Base-by-base conservation (phyloP, 169 alveolate species). In the Cryptosporidium bovis region DNA sequence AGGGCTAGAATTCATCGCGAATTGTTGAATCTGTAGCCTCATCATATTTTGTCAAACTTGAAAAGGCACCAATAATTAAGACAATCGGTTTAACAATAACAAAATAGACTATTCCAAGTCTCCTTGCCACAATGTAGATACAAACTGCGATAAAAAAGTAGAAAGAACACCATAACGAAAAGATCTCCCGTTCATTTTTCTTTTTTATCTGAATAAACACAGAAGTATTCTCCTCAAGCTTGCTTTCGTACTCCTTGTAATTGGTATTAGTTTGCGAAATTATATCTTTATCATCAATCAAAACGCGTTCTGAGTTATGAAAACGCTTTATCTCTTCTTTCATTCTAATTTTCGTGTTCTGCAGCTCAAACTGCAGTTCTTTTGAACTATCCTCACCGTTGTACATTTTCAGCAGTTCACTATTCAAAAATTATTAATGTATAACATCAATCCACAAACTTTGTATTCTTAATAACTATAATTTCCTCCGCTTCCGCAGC, bases 241-340 rank as follows among this genome's bases (percentile, higher is more conserved):
- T 77, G 31, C 36, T 53, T 8, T 66, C 71, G 44, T 60, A 77
- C 29, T 60, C 62, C 18, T 56, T 77, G 48, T 77, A 77, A 10
- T 36, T 44, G 2, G 2, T 5, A 46, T 18, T 77, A 16, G 87
- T 62, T 4, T 46, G 62, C 33, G 46, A 15, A 12, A 77, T 33
- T 24, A 71, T 34, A 27, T 62, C 40, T 7, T n/a, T 27, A 48
- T 50, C 64, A 34, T 77, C 65, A 20, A 33, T 6, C 31, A 77
- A 24, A 40, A 46, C 46, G 33, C 64, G 87, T 62, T 77, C 87
- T 12, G 87, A 77, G 12, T 48, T 15, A 27, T 60, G 69, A 27
- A 77, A 60, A 12, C 87, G 87, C 58, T 77, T 71, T 2, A 58
- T 40, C 64, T 77, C 77, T 34, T 77, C 77, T 18, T 44, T 62